Evolutionary conservation across 208 protist species (phyloP).

Genomic region (Trypanosoma cruzi): DNA sequence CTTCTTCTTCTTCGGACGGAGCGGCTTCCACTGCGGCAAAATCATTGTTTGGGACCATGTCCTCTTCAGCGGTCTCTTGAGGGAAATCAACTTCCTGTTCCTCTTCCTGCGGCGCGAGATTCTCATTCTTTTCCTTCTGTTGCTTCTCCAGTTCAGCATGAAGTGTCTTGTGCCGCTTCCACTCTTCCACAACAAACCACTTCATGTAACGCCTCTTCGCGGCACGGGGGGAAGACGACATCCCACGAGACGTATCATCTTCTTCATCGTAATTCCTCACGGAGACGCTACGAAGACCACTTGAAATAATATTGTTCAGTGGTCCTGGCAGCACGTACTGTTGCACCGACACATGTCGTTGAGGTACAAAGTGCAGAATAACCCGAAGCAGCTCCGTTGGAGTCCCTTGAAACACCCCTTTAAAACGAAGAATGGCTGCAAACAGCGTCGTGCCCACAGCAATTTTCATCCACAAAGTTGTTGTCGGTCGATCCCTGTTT

Average conservation of each 20-base stretch:
- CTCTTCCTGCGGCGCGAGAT: not conserved
- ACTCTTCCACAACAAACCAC: conserved; percentile 8
- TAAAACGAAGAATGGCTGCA: conserved; percentile 24
- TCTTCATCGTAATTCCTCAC: not conserved
- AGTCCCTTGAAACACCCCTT: not conserved
- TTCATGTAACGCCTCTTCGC: conserved; percentile 4
- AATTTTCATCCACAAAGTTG: conserved; percentile 14
- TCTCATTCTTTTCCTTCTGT: not conserved
- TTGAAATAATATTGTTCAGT: conserved; percentile 9
- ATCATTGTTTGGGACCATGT: not conserved
- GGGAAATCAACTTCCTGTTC: not conserved
- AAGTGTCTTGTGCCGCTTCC: not conserved
- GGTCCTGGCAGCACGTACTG: conserved; percentile 1
- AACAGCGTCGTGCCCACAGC: conserved; percentile 1
- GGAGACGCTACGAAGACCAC: conserved; percentile 4
- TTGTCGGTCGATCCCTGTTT: not conserved
- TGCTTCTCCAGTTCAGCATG: not conserved
- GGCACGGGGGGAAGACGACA: not conserved
- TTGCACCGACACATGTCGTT: conserved; percentile 3
- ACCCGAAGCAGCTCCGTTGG: conserved; percentile 9
- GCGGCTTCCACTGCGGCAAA: not conserved
- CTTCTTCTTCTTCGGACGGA: too few species aligned
- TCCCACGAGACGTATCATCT: not conserved
- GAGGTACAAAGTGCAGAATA: conserved; percentile 18
- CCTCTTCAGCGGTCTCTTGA: conserved; percentile 1